Conservation (phyloP, 352 stramenopile species). For the Pythium aquatile region DNA sequence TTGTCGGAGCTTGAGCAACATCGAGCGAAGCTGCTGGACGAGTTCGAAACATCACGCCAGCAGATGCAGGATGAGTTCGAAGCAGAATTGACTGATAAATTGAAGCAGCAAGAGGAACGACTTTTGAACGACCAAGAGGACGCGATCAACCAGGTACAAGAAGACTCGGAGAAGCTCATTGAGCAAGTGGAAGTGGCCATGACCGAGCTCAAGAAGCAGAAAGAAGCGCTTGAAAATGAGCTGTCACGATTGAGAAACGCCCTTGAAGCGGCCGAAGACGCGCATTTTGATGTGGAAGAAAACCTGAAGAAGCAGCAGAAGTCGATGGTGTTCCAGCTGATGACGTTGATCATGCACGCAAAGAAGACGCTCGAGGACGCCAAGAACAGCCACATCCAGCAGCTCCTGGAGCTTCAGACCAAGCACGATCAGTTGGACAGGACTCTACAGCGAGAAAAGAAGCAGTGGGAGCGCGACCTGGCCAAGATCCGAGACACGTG, state of each 20-base stretch:
- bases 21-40: conserved; percentile 13
- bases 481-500: conserved; percentile 33
- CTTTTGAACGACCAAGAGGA: conserved; percentile 67
- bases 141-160: conserved; percentile 70
- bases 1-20: conserved; percentile 9
- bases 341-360: conserved; percentile 48
- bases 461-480: conserved; percentile 32
- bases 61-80: conserved; percentile 39
- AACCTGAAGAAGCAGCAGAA: conserved; percentile 58
- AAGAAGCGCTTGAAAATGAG: conserved; percentile 65
- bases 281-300: conserved; percentile 66
- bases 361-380: conserved; percentile 31
- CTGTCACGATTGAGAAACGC: conserved; percentile 44
- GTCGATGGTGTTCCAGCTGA: conserved; percentile 47
- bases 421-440: conserved; percentile 27
- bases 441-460: conserved; percentile 35
- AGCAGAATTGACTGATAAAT: conserved; percentile 31
- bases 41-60: conserved; percentile 24
- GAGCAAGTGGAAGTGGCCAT: conserved; percentile 75
- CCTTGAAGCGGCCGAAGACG: conserved; percentile 72
- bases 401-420: conserved; percentile 21
- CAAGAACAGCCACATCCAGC: conserved; percentile 15
- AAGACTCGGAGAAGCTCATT: conserved; percentile 78
- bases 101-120: conserved; percentile 45
- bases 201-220: conserved; percentile 67